Evolutionary conservation across 2,329 filamentous ascomycete species (phyloP), one percentile per base, ranked within the genome.

Genomic region (Sphaerulina vaccinii): DNA sequence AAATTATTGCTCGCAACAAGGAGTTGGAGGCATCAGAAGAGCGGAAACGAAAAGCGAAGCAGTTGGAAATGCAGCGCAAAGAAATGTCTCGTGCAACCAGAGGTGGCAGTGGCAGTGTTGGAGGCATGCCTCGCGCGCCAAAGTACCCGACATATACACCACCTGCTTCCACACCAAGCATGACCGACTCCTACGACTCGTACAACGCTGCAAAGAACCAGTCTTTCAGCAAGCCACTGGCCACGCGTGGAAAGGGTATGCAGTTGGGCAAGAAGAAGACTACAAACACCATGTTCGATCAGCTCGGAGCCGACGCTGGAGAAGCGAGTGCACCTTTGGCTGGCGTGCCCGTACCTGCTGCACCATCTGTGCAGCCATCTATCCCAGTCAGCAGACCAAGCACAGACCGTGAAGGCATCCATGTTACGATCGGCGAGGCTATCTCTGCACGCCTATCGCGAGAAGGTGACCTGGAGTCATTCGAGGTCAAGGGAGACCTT

Each of bases 121-220:
- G 62, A 32, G 47, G 78, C 65, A 78, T 82, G 64, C 84, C 88
- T 40, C 84, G 90, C 62, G 82, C 89, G 45, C 89, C 90, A 29
- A 82, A 84, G 52, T 97, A 96, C 71, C 90, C 90, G 16, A 88
- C 90, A 57, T 97, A 96, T 73, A 95, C 87, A 19, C 84, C 90
- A 13, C 96, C 96, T 71, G 92, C 86, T 23, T 88, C 89, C 37
- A 85, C 87, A 56, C 83, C 89, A 39, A 81, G 84, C 51, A 81
- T 87, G 58, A 79, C 86, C 48, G 89, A 93, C 66, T 88, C 87
- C 5, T 96, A 95, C 74, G 91, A 97, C 72, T 87, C 84, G 27
- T 99, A 99, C 71, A 91, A 96, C 72, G 90, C 91, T 1, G 93
- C 96, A 73, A 97, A 96, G 83, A 96, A 96, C 77, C 96, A 96